Evolutionary conservation across 805 yeast genomes (phyloP).

Genomic region (Komagataella populi): DNA sequence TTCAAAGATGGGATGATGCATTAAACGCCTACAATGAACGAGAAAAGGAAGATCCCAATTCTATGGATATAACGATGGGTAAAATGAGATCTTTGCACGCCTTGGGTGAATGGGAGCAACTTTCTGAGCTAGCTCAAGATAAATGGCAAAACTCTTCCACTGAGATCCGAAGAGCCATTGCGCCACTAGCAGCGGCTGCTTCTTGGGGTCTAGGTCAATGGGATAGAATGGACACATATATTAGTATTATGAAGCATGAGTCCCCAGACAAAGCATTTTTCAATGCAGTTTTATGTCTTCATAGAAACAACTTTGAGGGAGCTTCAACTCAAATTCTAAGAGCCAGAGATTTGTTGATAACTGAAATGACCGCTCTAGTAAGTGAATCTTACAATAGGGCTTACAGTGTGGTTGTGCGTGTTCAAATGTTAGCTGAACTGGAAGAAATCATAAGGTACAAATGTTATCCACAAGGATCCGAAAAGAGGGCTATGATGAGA

Average conservation of each 20-base stretch:
- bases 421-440: slow-evolving; percentile 92
- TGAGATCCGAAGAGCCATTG: slow-evolving; percentile 70
- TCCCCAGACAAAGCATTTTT: slow-evolving; percentile 94
- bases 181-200: slow-evolving; percentile 97
- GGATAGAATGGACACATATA: slow-evolving; percentile 91
- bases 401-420: slow-evolving; percentile 90
- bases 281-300: slow-evolving; percentile 78
- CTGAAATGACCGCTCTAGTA: slow-evolving; percentile 88
- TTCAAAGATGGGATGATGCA: slow-evolving; percentile 98
- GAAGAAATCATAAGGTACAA: slow-evolving; percentile 92
- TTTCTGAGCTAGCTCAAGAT: slow-evolving; percentile 71
- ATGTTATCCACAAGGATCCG: slow-evolving; percentile 70
- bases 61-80: slow-evolving; percentile 89
- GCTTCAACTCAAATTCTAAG: slow-evolving; percentile 67
- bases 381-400: slow-evolving; percentile 96
- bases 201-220: slow-evolving; percentile 97
- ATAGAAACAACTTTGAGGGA: slow-evolving; percentile 71
- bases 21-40: slow-evolving; percentile 77
- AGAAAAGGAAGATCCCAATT: slow-evolving; percentile 47
- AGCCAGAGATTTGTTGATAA: slow-evolving; percentile 82
- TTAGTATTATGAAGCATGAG: slow-evolving; percentile 77
- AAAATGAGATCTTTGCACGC: slow-evolving; percentile 97
- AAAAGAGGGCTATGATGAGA: slow-evolving; percentile 63
- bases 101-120: slow-evolving; percentile 95
- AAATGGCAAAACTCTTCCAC: slow-evolving; percentile 71